A percentile compares a stretch with the other conserved stretches of the same genome.
phyloP scores from a whole-genome alignment of 2,329 filamentous ascomycete species.

The Huntiella savannae region DNA sequence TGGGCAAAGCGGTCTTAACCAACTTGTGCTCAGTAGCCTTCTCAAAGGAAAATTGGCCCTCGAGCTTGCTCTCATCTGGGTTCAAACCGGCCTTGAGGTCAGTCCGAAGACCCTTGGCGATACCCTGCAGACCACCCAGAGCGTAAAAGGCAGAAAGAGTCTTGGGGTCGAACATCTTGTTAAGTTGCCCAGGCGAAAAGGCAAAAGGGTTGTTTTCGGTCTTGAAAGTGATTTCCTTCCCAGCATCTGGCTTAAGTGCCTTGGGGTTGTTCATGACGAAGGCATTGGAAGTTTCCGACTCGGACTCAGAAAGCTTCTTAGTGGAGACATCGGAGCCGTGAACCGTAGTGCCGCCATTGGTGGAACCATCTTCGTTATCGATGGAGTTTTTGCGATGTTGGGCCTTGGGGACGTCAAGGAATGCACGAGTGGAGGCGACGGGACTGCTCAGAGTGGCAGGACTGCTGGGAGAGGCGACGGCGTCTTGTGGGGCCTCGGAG shows the following conservation, averaged over 20 bases:
- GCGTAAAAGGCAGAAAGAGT: constrained; percentile 64
- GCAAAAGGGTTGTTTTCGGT: constrained; percentile 70
- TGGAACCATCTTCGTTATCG: constrained; percentile 44
- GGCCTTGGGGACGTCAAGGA: constrained; percentile 46
- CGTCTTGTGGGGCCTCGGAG: constrained; percentile 16
- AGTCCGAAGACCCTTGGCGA: constrained; percentile 61
- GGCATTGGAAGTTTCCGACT: constrained; percentile 25
- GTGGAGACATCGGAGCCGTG: constrained; percentile 26
- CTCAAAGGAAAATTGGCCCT: constrained; percentile 51
- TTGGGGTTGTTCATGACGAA: constrained; percentile 45
- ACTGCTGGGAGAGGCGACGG: constrained; percentile 47
- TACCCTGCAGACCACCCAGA: constrained; percentile 55
- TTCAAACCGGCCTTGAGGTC: constrained; percentile 58
- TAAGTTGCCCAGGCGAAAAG: constrained; percentile 64
- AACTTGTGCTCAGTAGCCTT: constrained; percentile 33
- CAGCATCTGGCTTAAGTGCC: constrained; percentile 56
- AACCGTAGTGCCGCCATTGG: constrained; percentile 44
- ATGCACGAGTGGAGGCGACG: constrained; percentile 26
- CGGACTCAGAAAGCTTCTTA: constrained; percentile 22
- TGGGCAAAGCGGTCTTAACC: constrained; percentile 15
- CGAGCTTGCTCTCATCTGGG: constrained; percentile 48
- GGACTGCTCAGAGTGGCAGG: constrained; percentile 53
- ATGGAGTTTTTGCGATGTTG: constrained; percentile 50
- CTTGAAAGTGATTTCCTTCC: constrained; percentile 56
- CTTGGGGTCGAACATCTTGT: constrained; percentile 80